Conservation (phyloP, 805 yeast species). For the Starmera pachycereana region DNA sequence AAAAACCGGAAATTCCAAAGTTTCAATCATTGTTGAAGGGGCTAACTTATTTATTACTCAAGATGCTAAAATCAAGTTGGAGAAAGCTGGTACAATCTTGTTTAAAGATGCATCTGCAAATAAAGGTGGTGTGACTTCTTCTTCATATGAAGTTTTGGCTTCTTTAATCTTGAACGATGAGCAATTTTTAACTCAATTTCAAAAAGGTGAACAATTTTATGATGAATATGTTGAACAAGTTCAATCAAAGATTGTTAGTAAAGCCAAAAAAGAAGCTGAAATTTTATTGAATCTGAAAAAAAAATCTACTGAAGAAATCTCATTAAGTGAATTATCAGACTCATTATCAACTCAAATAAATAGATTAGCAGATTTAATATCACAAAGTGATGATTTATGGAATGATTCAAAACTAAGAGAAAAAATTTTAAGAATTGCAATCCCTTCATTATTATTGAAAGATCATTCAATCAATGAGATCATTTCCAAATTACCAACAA, state of each 20-base stretch:
- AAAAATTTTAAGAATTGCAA: slow-evolving; percentile 62
- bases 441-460: slow-evolving; percentile 62
- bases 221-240: slow-evolving; percentile 76
- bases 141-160: slow-evolving; percentile 90
- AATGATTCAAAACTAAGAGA: slow-evolving; percentile 71
- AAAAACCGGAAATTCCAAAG: slow-evolving; percentile 62
- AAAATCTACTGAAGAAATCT: slow-evolving; percentile 48
- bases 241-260: slow-evolving; percentile 61
- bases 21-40: slow-evolving; percentile 93
- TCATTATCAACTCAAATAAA: slow-evolving; percentile 75
- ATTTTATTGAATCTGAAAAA: slow-evolving; percentile 74
- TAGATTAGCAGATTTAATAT: slow-evolving; percentile 75
- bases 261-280: slow-evolving; percentile 80
- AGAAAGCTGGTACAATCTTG: slow-evolving; percentile 75
- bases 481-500: slow-evolving; percentile 70
- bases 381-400: slow-evolving; percentile 77
- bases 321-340: slow-evolving; percentile 65
- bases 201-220: slow-evolving; percentile 65
- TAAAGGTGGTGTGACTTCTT: slow-evolving; percentile 98
- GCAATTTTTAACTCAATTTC: slow-evolving; percentile 69
- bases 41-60: slow-evolving; percentile 95
- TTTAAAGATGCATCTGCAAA: slow-evolving; percentile 96
- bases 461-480: slow-evolving; percentile 62
- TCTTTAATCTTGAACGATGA: slow-evolving; percentile 85
- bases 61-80: slow-evolving; percentile 79